Base-by-base conservation (phyloP, 345 rosid genomes). In the Boechera divaricarpa region DNA sequence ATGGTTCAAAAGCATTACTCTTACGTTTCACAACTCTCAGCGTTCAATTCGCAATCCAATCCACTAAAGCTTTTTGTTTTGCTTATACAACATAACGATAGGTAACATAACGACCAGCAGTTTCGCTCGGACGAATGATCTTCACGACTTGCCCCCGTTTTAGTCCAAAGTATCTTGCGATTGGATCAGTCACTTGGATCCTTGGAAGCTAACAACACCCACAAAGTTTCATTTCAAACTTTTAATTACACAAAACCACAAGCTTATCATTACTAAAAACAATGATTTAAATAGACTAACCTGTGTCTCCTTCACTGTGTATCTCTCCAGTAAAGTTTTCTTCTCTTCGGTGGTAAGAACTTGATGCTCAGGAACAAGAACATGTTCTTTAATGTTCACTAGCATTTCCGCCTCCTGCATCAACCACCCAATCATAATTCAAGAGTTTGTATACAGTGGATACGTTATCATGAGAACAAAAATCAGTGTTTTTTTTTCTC, bases 271-370 rank as follows among this genome's bases (percentile, higher is more conserved):
- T 31, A 32, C 10, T 2, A 29, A 54, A 41, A 63, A 41, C 15
- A 4, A 5, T 4, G 32, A 3, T 51, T 13, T 41, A 53, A 9
- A 16, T 0, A 6, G 2, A 10, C 83, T 41, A 60, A 89, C 97
- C 92, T 89, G 97, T 2, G 94, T 91, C 69, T 89, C 97, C 81
- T 91, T 89, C 66, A 91, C 94, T 0, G 94, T 87, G 82, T 91
- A 91, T 72, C 94, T 82, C 70, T 86, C 89, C 53, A 91, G 75
- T 76, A 91, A 79, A 47, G 97, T 87, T 80, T 89, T 89, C 88
- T 91, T 89, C 85, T 91, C 97, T 74, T 86, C 91, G 55, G 64
- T 65, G 26, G 88, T 73, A 48, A 89, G 94, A 72, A 89, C 86
- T 61, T 87, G 94, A 83, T 91, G 97, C 81, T 86, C 91, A 26